A percentile compares a stretch with the other conserved stretches of the same genome.
Evolutionary conservation across 768 basidiomycete genomes (phyloP).

Genomic region (Collybiopsis confluens): DNA sequence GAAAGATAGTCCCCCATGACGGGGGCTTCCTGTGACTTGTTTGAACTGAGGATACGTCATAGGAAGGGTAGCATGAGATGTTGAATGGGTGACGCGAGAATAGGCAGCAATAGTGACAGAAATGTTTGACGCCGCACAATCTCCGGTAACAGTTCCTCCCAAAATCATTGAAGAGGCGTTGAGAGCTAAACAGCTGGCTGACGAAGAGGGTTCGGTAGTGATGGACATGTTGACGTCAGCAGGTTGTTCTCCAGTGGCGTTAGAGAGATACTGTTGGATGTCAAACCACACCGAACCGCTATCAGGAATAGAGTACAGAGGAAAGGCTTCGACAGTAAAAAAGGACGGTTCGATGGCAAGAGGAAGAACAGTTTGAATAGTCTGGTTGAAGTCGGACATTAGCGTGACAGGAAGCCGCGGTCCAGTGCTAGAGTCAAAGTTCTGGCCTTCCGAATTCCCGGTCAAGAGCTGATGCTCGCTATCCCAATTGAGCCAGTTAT

Average conservation of each 20-base stretch:
- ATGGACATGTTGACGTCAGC: constrained; percentile 51
- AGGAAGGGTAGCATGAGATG: constrained; percentile 58
- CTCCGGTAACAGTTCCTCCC: constrained; percentile 50
- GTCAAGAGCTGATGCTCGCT: constrained; percentile 47
- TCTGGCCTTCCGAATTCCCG: constrained; percentile 52
- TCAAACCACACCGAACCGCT: constrained; percentile 49
- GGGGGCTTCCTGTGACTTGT: constrained; percentile 22
- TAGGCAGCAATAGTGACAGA: constrained; percentile 64
- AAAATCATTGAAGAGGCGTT: constrained; percentile 41
- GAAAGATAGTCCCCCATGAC: constrained; percentile 32
- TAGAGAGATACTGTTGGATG: constrained; percentile 54
- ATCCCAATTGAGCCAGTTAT: constrained; percentile 65
- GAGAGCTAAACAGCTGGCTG: constrained; percentile 50
- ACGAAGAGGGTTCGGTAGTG: constrained; percentile 47
- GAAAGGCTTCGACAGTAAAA: constrained; percentile 57
- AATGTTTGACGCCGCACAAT: constrained; percentile 38
- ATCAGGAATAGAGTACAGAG: constrained; percentile 50
- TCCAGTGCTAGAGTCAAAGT: constrained; percentile 28
- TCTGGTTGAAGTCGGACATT: constrained; percentile 63
- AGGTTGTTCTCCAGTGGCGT: constrained; percentile 33
- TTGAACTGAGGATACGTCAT: constrained; percentile 40
- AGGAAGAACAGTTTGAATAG: constrained; percentile 56
- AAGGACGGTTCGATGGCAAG: constrained; percentile 69
- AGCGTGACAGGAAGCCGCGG: constrained; percentile 57
- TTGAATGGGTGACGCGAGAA: constrained; percentile 61